A percentile compares a stretch with the other conserved stretches of the same genome.
Evolutionary conservation across 1,284 basidiomycete species (phyloP).

Genomic region (Malassezia restricta): DNA sequence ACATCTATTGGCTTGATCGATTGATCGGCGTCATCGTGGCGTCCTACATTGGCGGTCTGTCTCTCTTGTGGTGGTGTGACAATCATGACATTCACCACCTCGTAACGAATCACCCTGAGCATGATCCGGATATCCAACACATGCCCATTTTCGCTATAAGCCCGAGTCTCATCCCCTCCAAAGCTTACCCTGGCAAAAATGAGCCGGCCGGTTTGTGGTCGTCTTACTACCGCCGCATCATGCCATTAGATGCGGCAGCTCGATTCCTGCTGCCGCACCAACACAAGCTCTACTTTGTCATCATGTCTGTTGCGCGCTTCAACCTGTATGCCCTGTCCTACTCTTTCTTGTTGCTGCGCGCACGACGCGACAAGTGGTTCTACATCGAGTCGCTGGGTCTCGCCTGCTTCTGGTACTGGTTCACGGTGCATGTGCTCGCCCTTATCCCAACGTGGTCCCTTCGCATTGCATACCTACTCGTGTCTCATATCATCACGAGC

Average conservation of each 20-base stretch:
- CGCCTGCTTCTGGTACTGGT: conserved; percentile 70
- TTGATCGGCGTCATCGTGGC: conserved; percentile 69
- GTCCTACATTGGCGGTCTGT: conserved; percentile 78
- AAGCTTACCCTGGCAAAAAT: not conserved
- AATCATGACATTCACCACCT: conserved; percentile 97
- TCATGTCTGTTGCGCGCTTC: conserved; percentile 84
- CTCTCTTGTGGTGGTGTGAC: conserved; percentile 94
- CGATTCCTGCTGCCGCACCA: conserved; percentile 63
- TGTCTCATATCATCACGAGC: conserved; percentile 68
- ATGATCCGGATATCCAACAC: conserved; percentile 82
- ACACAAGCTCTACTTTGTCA: conserved; percentile 82
- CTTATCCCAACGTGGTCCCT: conserved; percentile 60
- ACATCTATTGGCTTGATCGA: conserved; percentile 70
- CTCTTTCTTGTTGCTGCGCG: conserved; percentile 56
- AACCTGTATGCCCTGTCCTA: conserved; percentile 90
- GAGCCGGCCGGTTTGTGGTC: conserved; percentile 57
- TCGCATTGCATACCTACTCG: conserved; percentile 59
- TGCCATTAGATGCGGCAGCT: conserved; percentile 65
- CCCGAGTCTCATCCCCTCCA: conserved; percentile 47
- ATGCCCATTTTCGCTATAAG: conserved; percentile 93
- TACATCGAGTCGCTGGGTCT: conserved; percentile 58
- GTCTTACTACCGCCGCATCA: conserved; percentile 82
- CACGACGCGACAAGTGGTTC: conserved; percentile 45
- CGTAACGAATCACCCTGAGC: conserved; percentile 91
- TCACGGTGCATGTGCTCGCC: conserved; percentile 52